These are phyloP conservation scores for Entomortierella chlamydospora DNA, from an alignment of 192 early-diverging fungal genomes.

Conservation along the genomic window DNA sequence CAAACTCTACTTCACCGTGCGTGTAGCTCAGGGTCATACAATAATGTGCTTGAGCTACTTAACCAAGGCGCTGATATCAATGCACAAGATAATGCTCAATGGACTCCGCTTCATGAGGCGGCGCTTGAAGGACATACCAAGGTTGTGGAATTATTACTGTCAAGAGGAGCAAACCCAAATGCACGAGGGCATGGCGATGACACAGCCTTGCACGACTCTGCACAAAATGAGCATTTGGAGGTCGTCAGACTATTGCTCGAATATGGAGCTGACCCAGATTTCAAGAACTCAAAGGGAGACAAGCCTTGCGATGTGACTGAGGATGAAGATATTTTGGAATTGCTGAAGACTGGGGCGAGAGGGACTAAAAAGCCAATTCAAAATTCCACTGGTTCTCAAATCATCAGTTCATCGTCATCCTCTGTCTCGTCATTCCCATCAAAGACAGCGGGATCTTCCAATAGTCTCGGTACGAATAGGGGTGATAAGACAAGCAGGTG, in stretches of 20 bases:
- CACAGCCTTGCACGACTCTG: constrained; percentile 77
- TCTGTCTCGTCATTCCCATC: background rate
- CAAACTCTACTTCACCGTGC: constrained; percentile 62
- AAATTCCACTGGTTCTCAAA: background rate
- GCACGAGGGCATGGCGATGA: constrained; percentile 67
- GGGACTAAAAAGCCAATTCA: constrained; percentile 32
- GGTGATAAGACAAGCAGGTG: background rate
- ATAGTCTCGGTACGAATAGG: background rate
- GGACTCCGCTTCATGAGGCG: constrained; percentile 72
- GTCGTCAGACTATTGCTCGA: constrained; percentile 60
- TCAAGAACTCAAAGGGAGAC: constrained; percentile 62
- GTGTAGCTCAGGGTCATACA: constrained; percentile 63
- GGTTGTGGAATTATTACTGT: constrained; percentile 58
- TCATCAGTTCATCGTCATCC: background rate
- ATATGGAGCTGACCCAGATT: constrained; percentile 59
- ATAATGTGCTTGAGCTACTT: constrained; percentile 59
- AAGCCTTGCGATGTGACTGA: constrained; percentile 66
- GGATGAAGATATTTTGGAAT: constrained; percentile 40
- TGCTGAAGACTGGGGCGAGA: constrained; percentile 34
- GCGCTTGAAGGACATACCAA: constrained; percentile 59
- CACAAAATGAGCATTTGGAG: constrained; percentile 63
- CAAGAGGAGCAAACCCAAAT: constrained; percentile 70
- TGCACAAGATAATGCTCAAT: constrained; percentile 71
- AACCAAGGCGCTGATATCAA: constrained; percentile 76
- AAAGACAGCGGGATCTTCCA: constrained; percentile 4